Conservation (phyloP, 345 rosid genomes). For the Ailanthus altissimus region DNA sequence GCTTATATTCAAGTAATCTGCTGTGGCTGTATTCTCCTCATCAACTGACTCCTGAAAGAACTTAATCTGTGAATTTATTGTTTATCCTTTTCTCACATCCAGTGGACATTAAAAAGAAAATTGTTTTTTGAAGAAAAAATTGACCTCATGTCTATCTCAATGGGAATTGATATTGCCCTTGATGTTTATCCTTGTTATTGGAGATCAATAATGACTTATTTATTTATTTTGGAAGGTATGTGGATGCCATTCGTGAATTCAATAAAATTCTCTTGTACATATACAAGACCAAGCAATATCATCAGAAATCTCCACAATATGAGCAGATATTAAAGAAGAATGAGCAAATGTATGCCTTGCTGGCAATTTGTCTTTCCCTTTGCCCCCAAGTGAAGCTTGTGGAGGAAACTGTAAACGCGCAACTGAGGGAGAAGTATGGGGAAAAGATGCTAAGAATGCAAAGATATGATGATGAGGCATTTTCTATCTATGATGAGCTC, state of each 20-base stretch:
- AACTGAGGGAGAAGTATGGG: constrained; percentile 92
- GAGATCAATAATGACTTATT: not conserved
- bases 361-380: constrained; percentile 81
- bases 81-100: not conserved
- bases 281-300: constrained; percentile 91
- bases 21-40: not conserved
- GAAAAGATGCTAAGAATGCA: constrained; percentile 97
- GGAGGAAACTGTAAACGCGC: constrained; percentile 87
- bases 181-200: not conserved
- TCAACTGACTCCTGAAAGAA: not conserved
- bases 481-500: constrained; percentile 81
- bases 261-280: constrained; percentile 91
- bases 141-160: not conserved
- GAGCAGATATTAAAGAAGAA: constrained; percentile 96
- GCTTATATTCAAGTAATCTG: not conserved
- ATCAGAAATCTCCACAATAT: constrained; percentile 88
- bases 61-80: not conserved
- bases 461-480: constrained; percentile 89
- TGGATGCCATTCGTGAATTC: constrained; percentile 93
- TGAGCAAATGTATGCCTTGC: constrained; percentile 97
- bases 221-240: constrained; percentile 53
- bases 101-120: not conserved
- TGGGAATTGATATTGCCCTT: not conserved
- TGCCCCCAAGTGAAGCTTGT: constrained; percentile 92
- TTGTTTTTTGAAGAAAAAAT: not conserved